These are phyloP conservation scores for Glebionis coronaria DNA, from an alignment of 129 eudicot genomes.

Conservation along the genomic window DNA sequence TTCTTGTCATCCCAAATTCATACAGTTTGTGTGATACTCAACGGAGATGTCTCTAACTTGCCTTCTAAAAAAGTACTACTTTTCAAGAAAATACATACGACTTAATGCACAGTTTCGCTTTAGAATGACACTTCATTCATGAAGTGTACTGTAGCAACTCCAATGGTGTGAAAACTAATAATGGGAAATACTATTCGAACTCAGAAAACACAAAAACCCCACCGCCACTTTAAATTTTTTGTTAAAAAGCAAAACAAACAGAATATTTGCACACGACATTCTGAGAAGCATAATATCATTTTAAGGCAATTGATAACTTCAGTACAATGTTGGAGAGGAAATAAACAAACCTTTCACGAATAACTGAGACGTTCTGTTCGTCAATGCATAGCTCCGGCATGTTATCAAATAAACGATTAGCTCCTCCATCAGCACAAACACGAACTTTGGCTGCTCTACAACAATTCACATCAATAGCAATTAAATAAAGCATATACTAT, in stretches of 20 bases:
- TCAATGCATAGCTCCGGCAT: slow-evolving; percentile 32
- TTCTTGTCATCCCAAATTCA: no score
- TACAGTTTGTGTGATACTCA: no score
- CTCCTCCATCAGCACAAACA: slow-evolving; percentile 57
- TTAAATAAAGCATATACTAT: neutral
- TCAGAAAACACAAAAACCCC: neutral
- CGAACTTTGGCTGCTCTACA: slow-evolving; percentile 49
- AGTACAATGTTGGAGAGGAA: neutral
- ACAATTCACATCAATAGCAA: slow-evolving; percentile 18
- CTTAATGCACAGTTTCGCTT: neutral
- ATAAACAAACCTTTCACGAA: slow-evolving; percentile 21
- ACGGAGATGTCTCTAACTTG: no score
- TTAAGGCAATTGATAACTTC: neutral
- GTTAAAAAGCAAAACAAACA: slow-evolving; percentile 10
- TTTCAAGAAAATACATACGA: neutral
- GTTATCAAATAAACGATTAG: slow-evolving; percentile 43
- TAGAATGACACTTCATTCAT: neutral
- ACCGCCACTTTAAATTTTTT: slow-evolving; percentile 16
- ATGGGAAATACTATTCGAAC: neutral
- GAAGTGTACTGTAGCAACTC: neutral
- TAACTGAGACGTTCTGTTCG: slow-evolving; percentile 22
- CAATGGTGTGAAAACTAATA: neutral
- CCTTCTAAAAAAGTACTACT: no score
- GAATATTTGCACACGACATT: neutral
- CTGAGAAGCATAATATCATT: slow-evolving; percentile 20